Base-by-base conservation (phyloP, 2,329 filamentous ascomycete species). In the Aureobasidium melanogenum region DNA sequence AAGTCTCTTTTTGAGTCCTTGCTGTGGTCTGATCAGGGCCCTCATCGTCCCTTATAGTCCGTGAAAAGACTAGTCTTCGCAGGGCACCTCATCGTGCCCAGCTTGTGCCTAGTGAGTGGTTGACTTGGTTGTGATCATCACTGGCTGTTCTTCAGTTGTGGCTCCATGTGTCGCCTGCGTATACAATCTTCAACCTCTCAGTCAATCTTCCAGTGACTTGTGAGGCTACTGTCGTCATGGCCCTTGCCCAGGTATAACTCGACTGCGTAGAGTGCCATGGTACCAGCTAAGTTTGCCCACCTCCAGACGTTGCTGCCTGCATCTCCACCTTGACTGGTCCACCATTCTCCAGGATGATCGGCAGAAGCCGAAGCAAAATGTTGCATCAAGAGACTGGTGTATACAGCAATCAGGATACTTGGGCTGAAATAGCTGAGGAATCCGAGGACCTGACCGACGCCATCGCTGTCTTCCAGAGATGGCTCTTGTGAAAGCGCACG, bases 371-470 rank as follows among this genome's bases (percentile, higher is more conserved):
- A 87, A 5, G 91, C 89, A 70, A 99, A 97, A 74, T 99, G 94
- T 73, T 97, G 94, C 78, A 97, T 87, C 36, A 99, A 77, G 55
- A 99, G 77, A 74, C 92, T 97, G 2, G 94, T 99, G 74, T 99
- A 99, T 32, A 97, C 92, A 4, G 94, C 89, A 64, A 99, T 93
- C 60, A 99, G 81, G 61, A 97, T 95, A 26, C 89, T 95, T 0
- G 94, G 93, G 19, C 90, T 94, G 76, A 97, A 97, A 85, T 92
- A 97, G 67, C 88, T 94, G 43, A 97, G 78, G 65, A 97, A 84
- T 0, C 88, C 89, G 17, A 97, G 77, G 6, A 96, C 78, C 67
- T 87, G 88, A 67, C 86, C 89, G 24, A 91, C 90, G 8, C 87
- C 87, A 68, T 96, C 91, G 22, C 61, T 66, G 65, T 97, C 93